Evolutionary conservation across 2,329 filamentous ascomycete genomes (phyloP), one percentile per base, ranked within the genome.

Genomic region (Talaromyces albobiverticillius): DNA sequence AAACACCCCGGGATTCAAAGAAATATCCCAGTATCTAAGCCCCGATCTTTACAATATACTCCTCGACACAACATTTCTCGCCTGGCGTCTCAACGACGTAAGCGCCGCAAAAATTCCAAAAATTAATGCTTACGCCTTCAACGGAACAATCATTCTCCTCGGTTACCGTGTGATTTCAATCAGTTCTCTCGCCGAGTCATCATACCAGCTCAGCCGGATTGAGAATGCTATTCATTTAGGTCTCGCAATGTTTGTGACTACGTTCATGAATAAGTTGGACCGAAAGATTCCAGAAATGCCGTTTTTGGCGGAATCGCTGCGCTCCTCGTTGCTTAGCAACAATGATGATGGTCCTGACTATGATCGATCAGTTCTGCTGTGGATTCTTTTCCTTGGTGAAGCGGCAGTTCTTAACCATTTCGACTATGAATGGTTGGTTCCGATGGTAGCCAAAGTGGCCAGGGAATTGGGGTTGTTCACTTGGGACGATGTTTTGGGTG

Each of bases 221-320:
- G 55, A 51, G 40, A 26, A 55, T 32, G 41, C 43, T 13, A 23
- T 55, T 45, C 55, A 57, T 47, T n/a, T 57, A 7, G 55, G 55
- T 23, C 23, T 57, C 16, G 38, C 51, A 23, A 46, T 48, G 2
- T 57, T 57, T 36, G 45, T 57, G 16, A 26, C 36, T n/a, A 55
- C 55, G 22, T 57, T 57, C 18, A 46, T 57, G 51, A 41, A 46
- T 10, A 51, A 22, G 13, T 42, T 57, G 16, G 55, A 57, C 13
- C 46, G 51, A 8, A 54, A 25, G 10, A 38, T 47, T 16, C 51
- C 55, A n/a, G 32, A 36, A 4, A 54, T 54, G 23, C 55, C 55
- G 13, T 31, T 54, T 29, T 41, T 57, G 22, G 46, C 46, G 6
- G 31, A 51, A 23, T 29, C 47, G 1, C 14, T 57, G n/a, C 41